Conservation (phyloP, 2,329 filamentous ascomycete genomes). For the Alternaria novae-zelandiae region DNA sequence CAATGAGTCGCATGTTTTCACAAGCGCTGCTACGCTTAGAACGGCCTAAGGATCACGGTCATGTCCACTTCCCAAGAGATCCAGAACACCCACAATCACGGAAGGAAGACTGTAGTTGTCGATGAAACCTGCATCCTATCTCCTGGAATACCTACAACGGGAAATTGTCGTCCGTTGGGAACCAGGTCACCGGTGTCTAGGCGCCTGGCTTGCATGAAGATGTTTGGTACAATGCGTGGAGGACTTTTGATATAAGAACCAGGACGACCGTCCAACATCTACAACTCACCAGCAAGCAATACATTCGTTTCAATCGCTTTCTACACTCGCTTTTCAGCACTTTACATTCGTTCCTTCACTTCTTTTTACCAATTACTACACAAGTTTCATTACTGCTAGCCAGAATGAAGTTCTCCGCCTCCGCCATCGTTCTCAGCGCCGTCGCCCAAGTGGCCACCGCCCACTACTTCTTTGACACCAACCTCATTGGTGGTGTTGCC, state of each 20-base stretch:
- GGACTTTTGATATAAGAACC: not conserved
- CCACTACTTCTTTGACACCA: conserved; percentile 35
- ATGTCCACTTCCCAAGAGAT: not conserved
- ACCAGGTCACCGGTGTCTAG: not conserved
- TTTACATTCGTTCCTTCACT: conserved; percentile 1
- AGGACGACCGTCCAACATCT: not conserved
- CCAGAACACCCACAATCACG: not conserved
- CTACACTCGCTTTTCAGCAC: conserved; percentile 5
- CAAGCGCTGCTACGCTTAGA: not conserved
- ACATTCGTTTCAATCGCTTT: not conserved
- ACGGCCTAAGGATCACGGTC: not conserved
- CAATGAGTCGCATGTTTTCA: not conserved
- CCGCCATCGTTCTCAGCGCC: conserved; percentile 3
- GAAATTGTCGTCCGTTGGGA: not conserved
- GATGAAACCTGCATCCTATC: not conserved
- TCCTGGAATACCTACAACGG: not conserved
- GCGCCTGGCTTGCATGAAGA: not conserved
- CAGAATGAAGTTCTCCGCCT: conserved; percentile 14
- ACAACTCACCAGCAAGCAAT: not conserved
- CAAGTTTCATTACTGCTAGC: conserved; percentile 7
- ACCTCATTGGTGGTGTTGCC: conserved; percentile 17
- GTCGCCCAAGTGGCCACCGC: conserved; percentile 24
- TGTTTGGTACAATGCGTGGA: not conserved
- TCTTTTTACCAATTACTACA: not conserved
- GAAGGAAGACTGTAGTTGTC: not conserved